These are phyloP conservation scores for Schwanniomyces pseudopolymorphus DNA, from an alignment of 805 yeast species.

Conservation along the genomic window DNA sequence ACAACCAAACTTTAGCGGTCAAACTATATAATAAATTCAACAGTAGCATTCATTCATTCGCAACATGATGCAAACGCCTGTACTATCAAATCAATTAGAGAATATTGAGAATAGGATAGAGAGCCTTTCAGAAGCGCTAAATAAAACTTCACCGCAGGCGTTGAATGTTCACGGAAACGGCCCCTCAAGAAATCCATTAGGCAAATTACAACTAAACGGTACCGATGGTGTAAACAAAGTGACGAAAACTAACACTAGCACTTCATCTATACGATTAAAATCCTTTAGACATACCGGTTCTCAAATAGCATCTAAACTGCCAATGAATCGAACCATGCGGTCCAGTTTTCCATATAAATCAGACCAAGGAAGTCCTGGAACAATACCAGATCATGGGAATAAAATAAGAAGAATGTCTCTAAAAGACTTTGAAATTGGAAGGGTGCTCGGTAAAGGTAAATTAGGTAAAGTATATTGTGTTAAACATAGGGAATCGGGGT, in stretches of 20 bases:
- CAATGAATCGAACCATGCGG: background rate
- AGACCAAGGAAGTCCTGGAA: conserved; percentile 2
- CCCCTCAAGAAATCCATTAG: conserved; percentile 7
- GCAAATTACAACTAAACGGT: conserved; percentile 7
- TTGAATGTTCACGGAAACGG: background rate
- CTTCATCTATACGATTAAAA: background rate
- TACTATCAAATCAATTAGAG: conserved; percentile 16
- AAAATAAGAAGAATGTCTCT: conserved; percentile 22
- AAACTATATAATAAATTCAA: background rate
- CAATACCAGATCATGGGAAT: background rate
- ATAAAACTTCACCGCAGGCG: conserved; percentile 5
- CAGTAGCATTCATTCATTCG: background rate
- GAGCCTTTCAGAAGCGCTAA: conserved; percentile 14
- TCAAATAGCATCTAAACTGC: conserved; percentile 6
- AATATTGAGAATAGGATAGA: conserved; percentile 20
- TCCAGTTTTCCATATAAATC: conserved; percentile 1
- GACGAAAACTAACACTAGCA: background rate
- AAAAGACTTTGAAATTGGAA: conserved; percentile 82
- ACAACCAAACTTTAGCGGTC: background rate
- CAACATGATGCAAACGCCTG: background rate
- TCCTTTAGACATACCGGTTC: background rate
- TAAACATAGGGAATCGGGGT: conserved; percentile 69
- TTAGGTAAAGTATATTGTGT: conserved; percentile 93
- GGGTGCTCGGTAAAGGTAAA: conserved; percentile 87
- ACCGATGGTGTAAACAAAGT: background rate